A percentile compares a stretch with the other conserved stretches of the same genome.
Evolutionary conservation across 2,329 filamentous ascomycete species (phyloP).

Genomic region (Colletotrichum sp.): DNA sequence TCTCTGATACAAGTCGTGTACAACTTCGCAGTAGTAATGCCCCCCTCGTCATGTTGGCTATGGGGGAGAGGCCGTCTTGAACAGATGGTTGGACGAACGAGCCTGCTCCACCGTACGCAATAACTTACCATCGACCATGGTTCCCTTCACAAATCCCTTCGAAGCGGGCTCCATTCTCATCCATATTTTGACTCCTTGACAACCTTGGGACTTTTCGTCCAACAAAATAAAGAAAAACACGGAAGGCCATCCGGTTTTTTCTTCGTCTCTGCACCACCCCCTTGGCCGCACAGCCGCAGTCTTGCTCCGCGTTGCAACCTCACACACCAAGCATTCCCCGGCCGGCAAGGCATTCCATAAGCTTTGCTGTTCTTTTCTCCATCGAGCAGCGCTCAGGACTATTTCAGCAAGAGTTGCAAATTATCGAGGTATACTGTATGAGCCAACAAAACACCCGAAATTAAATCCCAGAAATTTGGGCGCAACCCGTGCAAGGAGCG

Average conservation of each 20-base stretch:
- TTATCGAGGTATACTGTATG: background rate
- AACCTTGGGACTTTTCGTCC: background rate
- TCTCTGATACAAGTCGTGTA: background rate
- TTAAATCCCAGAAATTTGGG: background rate
- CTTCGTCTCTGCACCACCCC: background rate
- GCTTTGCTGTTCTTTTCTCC: background rate
- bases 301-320: background rate
- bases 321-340: background rate
- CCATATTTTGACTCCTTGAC: background rate
- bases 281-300: background rate
- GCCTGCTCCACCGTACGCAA: background rate
- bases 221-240: background rate
- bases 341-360: background rate
- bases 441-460: background rate
- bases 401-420: background rate
- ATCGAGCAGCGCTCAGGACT: background rate
- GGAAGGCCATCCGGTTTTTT: background rate
- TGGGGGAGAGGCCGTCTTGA: background rate
- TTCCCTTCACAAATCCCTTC: slow-evolving; percentile 2
- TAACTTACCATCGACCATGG: background rate
- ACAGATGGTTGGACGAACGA: background rate
- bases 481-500: background rate
- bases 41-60: background rate
- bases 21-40: background rate
- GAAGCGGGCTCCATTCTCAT: background rate